phyloP scores from a whole-genome alignment of 345 rosid species.

The Arabidopsis arenosa region DNA sequence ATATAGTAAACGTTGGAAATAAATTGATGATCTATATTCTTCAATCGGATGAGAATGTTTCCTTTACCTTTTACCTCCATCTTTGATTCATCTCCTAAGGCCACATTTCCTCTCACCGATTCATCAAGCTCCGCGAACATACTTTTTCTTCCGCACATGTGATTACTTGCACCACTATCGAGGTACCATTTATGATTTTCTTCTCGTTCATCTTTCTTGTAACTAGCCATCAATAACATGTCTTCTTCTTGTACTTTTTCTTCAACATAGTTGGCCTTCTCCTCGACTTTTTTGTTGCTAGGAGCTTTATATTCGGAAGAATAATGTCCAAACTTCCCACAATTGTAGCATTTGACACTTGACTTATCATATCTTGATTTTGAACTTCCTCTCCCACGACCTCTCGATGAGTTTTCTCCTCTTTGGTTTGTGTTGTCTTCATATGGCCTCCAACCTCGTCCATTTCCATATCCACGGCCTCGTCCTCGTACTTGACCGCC shows the following conservation, averaged over 20 bases:
- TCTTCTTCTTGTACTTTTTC: background rate
- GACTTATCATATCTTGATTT: background rate
- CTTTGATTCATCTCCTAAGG: too few species aligned
- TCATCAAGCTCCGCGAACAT: too few species aligned
- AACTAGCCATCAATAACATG: background rate
- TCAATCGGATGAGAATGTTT: background rate
- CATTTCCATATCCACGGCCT: background rate
- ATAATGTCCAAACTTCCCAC: too few species aligned
- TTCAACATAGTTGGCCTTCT: too few species aligned
- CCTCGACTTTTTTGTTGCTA: too few species aligned
- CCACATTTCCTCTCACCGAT: too few species aligned
- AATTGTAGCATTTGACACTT: background rate
- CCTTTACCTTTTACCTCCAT: too few species aligned
- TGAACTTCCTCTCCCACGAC: background rate
- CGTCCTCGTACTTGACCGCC: background rate
- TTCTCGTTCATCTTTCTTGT: background rate
- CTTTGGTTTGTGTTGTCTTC: background rate
- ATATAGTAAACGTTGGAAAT: background rate
- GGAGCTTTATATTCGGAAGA: too few species aligned
- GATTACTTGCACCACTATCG: background rate
- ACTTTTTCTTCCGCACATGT: too few species aligned
- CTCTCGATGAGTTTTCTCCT: background rate
- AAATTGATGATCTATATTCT: background rate
- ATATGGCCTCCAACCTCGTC: background rate
- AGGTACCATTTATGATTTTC: background rate